Conservation (phyloP, 805 yeast species). For the Metschnikowia kofuensis region DNA sequence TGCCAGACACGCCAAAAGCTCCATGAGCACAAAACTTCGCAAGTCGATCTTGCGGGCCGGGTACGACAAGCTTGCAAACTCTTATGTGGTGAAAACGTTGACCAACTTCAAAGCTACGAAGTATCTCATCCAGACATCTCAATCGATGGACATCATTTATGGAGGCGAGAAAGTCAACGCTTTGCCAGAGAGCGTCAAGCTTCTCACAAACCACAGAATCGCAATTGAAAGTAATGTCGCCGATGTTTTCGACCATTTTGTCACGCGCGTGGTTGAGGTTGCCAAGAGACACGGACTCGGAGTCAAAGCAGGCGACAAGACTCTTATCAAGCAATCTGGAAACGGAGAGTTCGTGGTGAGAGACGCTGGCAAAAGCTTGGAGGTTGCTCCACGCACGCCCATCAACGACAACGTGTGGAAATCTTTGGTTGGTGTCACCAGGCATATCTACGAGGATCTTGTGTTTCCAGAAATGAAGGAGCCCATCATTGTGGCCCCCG, state of each 20-base stretch:
- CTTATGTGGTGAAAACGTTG: slow-evolving; percentile 30
- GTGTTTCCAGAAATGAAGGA: slow-evolving; percentile 25
- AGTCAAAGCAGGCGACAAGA: slow-evolving; percentile 35
- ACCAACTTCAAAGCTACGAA: slow-evolving; percentile 20
- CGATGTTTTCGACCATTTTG: slow-evolving; percentile 39
- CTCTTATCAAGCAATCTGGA: slow-evolving; percentile 21
- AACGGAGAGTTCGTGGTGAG: slow-evolving; percentile 43
- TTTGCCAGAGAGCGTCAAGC: slow-evolving; percentile 59
- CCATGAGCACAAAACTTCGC: slow-evolving; percentile 12
- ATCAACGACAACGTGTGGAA: slow-evolving; percentile 16
- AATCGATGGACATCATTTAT: slow-evolving; percentile 60
- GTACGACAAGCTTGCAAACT: slow-evolving; percentile 31
- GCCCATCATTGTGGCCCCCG: slow-evolving; percentile 43
- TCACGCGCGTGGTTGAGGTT: slow-evolving; percentile 32
- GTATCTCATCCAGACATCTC: slow-evolving; percentile 57
- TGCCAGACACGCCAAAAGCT: slow-evolving; percentile 19
- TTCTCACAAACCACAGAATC: slow-evolving; percentile 63
- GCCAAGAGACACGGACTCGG: slow-evolving; percentile 52
- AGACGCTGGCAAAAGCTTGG: slow-evolving; percentile 25
- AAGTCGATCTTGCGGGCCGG: slow-evolving; percentile 35
- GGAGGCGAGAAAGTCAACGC: slow-evolving; percentile 82
- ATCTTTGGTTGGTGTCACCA: slow-evolving; percentile 17
- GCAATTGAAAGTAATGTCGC: slow-evolving; percentile 52
- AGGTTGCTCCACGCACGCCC: slow-evolving; percentile 58
- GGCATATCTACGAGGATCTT: slow-evolving; percentile 20